Conservation (phyloP, 2,329 filamentous ascomycete genomes). For the Penicillium glabrum region DNA sequence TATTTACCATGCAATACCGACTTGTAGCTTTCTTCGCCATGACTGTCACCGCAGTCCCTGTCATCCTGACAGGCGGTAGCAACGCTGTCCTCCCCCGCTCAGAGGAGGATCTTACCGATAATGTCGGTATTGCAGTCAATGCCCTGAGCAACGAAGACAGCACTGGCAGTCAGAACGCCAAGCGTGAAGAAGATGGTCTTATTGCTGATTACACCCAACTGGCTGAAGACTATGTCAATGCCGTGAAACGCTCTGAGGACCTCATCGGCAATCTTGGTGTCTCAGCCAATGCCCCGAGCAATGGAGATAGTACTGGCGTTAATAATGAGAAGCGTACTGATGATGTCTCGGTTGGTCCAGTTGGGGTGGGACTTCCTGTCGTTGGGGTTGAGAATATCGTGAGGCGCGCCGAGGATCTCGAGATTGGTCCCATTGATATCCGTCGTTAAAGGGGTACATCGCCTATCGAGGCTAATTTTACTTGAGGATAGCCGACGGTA, state of each 20-base stretch:
- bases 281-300: too few relatives aligned
- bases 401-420: not conserved
- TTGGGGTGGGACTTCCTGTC: not conserved
- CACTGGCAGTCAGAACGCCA: not conserved
- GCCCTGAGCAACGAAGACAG: not conserved
- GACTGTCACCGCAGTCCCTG: constrained; percentile 5
- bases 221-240: too few relatives aligned
- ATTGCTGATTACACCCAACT: too few relatives aligned
- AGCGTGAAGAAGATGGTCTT: not conserved
- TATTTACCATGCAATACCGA: constrained; percentile 8
- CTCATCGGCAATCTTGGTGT: too few relatives aligned
- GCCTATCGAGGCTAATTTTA: not conserved
- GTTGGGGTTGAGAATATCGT: not conserved
- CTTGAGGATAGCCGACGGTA: not conserved
- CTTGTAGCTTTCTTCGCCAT: constrained; percentile 7
- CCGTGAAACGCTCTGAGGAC: too few relatives aligned
- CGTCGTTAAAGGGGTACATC: not conserved
- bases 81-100: not conserved
- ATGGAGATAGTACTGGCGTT: too few relatives aligned
- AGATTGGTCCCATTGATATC: not conserved
- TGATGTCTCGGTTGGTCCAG: not conserved
- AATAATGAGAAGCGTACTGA: not conserved
- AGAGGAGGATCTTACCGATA: not conserved
- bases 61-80: not conserved
- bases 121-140: not conserved